Evolutionary conservation across 192 early-diverging fungal genomes (phyloP).

Genomic region (Entomortierella parvispora): DNA sequence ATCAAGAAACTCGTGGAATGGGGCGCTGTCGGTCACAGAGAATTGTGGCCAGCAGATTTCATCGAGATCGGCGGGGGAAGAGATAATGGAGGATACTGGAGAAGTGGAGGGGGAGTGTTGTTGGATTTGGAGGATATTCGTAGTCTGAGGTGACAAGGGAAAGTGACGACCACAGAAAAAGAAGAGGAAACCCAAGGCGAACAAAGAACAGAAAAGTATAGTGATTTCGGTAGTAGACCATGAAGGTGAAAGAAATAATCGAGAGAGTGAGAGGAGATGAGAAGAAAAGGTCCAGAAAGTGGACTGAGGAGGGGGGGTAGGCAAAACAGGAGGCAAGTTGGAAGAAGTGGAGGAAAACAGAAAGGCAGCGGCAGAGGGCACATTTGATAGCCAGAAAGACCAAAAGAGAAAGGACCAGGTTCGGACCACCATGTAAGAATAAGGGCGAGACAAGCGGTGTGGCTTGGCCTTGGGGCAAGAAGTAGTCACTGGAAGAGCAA

Average conservation of each 20-base stretch:
- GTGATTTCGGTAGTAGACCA: background rate
- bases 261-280: constrained; percentile 1
- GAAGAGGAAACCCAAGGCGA: too few relatives aligned
- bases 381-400: constrained; percentile 1
- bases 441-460: too few relatives aligned
- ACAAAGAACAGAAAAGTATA: background rate
- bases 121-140: background rate
- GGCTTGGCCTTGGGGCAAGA: too few relatives aligned
- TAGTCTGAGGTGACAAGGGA: background rate
- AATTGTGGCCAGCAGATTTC: constrained; percentile 17
- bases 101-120: too few relatives aligned
- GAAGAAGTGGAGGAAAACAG: background rate
- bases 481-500: too few relatives aligned
- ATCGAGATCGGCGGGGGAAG: background rate
- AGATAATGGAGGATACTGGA: background rate
- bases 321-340: background rate
- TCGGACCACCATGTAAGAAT: too few relatives aligned
- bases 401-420: constrained; percentile 7
- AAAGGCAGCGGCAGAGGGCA: constrained; percentile 2
- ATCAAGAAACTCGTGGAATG: background rate
- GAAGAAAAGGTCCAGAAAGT: background rate
- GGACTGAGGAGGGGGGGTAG: background rate
- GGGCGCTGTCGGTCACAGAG: constrained; percentile 2
- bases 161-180: constrained; percentile 5
- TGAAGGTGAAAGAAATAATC: background rate